Base-by-base conservation (phyloP, 768 basidiomycete species). In the Pleurotus eryngii region DNA sequence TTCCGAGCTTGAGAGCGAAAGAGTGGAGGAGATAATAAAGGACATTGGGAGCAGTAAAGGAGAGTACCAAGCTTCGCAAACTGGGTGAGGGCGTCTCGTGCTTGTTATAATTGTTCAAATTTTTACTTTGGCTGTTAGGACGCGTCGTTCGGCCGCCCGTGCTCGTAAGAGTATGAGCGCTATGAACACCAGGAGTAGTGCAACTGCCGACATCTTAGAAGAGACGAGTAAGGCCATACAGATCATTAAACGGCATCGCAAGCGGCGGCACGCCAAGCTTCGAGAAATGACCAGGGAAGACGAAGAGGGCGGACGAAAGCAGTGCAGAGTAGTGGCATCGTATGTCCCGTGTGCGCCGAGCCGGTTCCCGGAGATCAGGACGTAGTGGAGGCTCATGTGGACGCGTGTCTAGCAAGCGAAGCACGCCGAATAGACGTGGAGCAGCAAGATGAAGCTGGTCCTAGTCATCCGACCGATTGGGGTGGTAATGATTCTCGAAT, bases 321-420 rank as follows among this genome's bases (percentile, higher is more conserved):
- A n/a, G 71, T 8, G 2, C 24, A 18, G 12, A 40, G 70, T 2
- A 74, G 74, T 43, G 78, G 76, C 26, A 75, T 80, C 14, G 64
- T 76, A n/a, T 93, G 90, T 63, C 91, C 90, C 1, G 82, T 93
- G 20, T 93, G 90, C 65, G 69, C 77, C 46, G 70, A 71, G 40
- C 69, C 68, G 14, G 76, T 90, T 1, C 72, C 70, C 46, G 90
- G 90, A 1, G 90, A 90, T 63, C 74, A 78, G 45, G 90, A 90
- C 59, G 84, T 90, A 7, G 64, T 90, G 2, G 84, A 89, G 62
- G 89, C 89, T 14, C 91, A 93, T 70, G 81, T 93, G n/a, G 88
- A 93, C 63, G 76, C 88, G 5, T 93, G 91, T 66, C 68, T 93
- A 43, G 83, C 82, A 4, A 74, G 89, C 63, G 81, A 84, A 18